Evolutionary conservation across 352 stramenopile genomes (phyloP).

Genomic region (Discostella stelligera): DNA sequence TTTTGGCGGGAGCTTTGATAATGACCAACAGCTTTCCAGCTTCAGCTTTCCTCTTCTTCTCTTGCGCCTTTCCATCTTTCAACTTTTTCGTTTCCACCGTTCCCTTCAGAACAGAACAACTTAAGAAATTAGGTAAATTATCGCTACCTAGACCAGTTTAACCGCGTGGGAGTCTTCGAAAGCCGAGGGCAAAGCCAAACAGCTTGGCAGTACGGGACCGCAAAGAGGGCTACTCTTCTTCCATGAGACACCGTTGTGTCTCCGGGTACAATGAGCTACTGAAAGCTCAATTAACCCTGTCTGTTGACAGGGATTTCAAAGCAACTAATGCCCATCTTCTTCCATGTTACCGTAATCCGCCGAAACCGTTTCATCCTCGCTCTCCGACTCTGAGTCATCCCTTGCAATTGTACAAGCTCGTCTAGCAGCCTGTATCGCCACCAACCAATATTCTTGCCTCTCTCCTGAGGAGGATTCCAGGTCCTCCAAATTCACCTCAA

Average conservation of each 20-base stretch:
- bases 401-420: neutral
- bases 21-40: no score
- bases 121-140: conserved; percentile 11
- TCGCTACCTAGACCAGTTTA: conserved; percentile 13
- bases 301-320: no score
- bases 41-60: no score
- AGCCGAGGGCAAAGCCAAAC: neutral
- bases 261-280: neutral
- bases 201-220: neutral
- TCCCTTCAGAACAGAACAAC: conserved; percentile 6
- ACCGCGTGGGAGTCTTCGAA: conserved; percentile 1
- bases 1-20: no score
- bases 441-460: conserved; percentile 7
- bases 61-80: no score
- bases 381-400: neutral
- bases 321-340: neutral
- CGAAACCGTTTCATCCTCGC: no score
- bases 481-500: conserved; percentile 16
- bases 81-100: no score
- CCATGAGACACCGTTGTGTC: neutral
- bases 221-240: conserved; percentile 11
- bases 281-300: no score
- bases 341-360: no score
- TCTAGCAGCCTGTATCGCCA: conserved; percentile 6
- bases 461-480: conserved; percentile 7